Evolutionary conservation across 768 basidiomycete genomes (phyloP).

Genomic region (Hygrophorus pudorinus): DNA sequence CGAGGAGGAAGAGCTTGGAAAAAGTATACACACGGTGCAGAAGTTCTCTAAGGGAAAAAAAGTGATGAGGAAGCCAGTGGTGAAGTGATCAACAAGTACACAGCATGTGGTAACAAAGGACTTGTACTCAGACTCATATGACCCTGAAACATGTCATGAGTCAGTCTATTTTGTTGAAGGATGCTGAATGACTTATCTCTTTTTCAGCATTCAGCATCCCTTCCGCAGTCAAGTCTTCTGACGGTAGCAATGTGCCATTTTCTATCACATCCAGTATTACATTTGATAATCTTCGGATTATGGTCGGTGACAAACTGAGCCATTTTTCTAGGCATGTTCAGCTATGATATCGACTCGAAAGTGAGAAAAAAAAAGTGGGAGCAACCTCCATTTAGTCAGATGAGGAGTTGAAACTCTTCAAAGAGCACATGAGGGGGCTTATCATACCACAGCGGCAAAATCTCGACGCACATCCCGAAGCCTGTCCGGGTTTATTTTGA

Average conservation of each 20-base stretch:
- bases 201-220: not conserved
- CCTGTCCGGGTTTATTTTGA: slow-evolving; percentile 4
- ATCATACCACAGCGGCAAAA: slow-evolving; percentile 6
- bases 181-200: not conserved
- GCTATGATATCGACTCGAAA: slow-evolving; percentile 4
- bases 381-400: slow-evolving; percentile 5
- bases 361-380: slow-evolving; percentile 3
- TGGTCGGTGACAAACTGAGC: not conserved
- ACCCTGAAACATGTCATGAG: not conserved
- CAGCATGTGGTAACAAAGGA: not conserved
- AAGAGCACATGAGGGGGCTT: not conserved
- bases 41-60: no score
- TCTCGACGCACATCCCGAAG: slow-evolving; percentile 1
- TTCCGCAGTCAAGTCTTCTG: not conserved
- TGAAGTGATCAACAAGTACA: not conserved
- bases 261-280: not conserved
- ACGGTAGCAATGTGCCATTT: not conserved
- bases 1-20: no score
- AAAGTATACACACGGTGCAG: no score
- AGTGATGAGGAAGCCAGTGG: not conserved
- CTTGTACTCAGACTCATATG: not conserved
- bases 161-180: not conserved
- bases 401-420: slow-evolving; percentile 2
- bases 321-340: not conserved
- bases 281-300: not conserved